Percentiles rank a stretch among this genome's conserved stretches.
phyloP scores from a whole-genome alignment of 805 yeast genomes.

The Candida xyloterini region DNA sequence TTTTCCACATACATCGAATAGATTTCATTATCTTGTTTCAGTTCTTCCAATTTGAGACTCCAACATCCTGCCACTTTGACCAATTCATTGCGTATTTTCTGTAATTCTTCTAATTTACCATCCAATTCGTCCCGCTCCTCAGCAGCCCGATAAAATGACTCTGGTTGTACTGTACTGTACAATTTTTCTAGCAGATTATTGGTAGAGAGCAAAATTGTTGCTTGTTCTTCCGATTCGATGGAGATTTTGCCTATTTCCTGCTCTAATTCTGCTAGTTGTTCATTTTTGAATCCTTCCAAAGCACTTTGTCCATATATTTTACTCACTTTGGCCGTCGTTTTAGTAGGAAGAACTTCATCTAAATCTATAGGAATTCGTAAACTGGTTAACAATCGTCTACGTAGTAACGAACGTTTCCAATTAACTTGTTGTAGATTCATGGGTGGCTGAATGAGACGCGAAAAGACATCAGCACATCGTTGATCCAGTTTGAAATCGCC shows the following conservation, averaged over 20 bases:
- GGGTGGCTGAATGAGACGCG: constrained; percentile 28
- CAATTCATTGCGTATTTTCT: constrained; percentile 37
- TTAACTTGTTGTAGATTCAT: constrained; percentile 56
- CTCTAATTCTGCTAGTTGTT: constrained; percentile 5
- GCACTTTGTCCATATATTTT: constrained; percentile 14
- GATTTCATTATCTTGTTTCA: constrained; percentile 64
- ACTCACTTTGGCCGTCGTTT: constrained; percentile 7
- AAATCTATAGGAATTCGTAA: constrained; percentile 73
- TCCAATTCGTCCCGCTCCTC: constrained; percentile 33
- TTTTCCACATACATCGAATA: constrained; percentile 88
- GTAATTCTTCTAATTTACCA: constrained; percentile 38
- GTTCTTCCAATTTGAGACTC: constrained; percentile 46
- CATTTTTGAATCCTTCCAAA: constrained; percentile 4
- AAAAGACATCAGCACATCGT: constrained; percentile 25
- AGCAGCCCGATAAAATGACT: constrained; percentile 21
- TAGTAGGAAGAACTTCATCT: constrained; percentile 45
- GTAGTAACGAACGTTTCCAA: constrained; percentile 66
- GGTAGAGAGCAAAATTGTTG: constrained; percentile 18
- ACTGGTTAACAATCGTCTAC: constrained; percentile 59
- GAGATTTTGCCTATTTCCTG: constrained; percentile 18
- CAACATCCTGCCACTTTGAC: constrained; percentile 39
- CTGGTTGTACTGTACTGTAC: constrained; percentile 26
- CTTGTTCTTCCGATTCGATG: constrained; percentile 37
- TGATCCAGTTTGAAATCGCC: constrained; percentile 18
- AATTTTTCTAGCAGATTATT: constrained; percentile 20